These are phyloP conservation scores for Alisma plantagoaquatica DNA, from an alignment of 106 monocot species.

Conservation along the genomic window DNA sequence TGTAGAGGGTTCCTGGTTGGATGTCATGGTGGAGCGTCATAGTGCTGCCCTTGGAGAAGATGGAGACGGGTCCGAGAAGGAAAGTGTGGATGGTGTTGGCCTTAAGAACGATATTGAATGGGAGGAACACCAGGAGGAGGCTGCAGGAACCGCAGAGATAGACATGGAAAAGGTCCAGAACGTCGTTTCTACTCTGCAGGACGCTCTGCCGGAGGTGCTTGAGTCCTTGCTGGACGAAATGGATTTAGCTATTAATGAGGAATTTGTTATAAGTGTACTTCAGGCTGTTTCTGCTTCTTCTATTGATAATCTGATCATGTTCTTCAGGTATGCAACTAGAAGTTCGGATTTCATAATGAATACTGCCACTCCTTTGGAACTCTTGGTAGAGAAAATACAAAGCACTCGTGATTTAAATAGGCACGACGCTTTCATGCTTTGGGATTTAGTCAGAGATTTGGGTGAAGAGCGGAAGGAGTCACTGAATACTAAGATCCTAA, in stretches of 20 bases:
- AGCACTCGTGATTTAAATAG: conserved; percentile 16
- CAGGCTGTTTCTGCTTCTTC: conserved; percentile 17
- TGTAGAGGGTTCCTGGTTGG: not conserved
- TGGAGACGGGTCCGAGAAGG: too few relatives aligned
- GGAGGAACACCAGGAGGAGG: too few relatives aligned
- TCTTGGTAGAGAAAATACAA: conserved; percentile 35
- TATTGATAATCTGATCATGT: conserved; percentile 37
- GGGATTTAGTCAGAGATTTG: conserved; percentile 83
- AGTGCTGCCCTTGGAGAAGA: too few relatives aligned
- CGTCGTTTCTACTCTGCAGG: conserved; percentile 29
- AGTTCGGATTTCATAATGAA: conserved; percentile 18
- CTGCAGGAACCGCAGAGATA: conserved; percentile 13
- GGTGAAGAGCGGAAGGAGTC: conserved; percentile 30
- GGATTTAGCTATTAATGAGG: conserved; percentile 34
- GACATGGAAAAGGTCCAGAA: conserved; percentile 32
- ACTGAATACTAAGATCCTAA: conserved; percentile 42
- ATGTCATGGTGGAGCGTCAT: not conserved
- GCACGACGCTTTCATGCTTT: conserved; percentile 50
- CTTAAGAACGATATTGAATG: conserved; percentile 7
- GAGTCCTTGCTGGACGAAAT: conserved; percentile 29
- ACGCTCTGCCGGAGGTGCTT: conserved; percentile 15
- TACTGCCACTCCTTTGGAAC: conserved; percentile 16
- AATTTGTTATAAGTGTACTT: conserved; percentile 46
- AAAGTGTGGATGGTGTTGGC: not conserved
- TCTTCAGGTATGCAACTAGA: conserved; percentile 42